Conservation (phyloP, 2,329 filamentous ascomycete genomes). For the Neonectria ditissima region DNA sequence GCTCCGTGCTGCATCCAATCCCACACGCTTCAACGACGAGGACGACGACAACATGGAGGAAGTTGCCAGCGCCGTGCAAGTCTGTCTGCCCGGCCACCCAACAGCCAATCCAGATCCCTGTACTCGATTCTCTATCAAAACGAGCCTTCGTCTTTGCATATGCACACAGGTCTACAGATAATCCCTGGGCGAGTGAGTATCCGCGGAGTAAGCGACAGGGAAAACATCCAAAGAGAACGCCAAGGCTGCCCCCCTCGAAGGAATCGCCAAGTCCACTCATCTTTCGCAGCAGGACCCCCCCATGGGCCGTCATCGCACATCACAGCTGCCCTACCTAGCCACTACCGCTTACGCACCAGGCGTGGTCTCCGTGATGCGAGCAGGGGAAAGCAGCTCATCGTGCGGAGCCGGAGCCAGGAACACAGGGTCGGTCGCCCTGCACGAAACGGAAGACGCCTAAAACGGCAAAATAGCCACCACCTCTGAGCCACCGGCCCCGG, state of each 20-base stretch:
- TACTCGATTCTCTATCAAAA: not conserved
- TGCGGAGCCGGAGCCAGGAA: not conserved
- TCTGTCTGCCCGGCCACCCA: not conserved
- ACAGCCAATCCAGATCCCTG: not conserved
- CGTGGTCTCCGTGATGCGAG: not conserved
- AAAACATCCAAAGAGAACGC: not conserved
- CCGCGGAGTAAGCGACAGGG: not conserved
- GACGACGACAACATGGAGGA: not conserved
- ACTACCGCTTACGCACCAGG: not conserved
- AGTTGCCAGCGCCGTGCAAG: slow-evolving; percentile 2
- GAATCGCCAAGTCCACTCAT: no score
- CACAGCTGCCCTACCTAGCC: not conserved
- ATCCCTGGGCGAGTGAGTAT: not conserved
- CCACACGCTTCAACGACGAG: not conserved
- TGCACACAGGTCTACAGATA: no score
- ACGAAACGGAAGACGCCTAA: slow-evolving; percentile 3
- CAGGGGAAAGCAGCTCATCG: not conserved
- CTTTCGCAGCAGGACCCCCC: no score
- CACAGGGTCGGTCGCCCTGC: not conserved
- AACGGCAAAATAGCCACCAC: slow-evolving; percentile 1
- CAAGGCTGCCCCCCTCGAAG: not conserved
- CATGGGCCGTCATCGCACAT: not conserved
- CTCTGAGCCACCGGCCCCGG: not conserved
- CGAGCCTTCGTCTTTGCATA: not conserved
- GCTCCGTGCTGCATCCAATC: not conserved